Base-by-base conservation (phyloP, 2,329 filamentous ascomycete species). In the Alternaria longipes region DNA sequence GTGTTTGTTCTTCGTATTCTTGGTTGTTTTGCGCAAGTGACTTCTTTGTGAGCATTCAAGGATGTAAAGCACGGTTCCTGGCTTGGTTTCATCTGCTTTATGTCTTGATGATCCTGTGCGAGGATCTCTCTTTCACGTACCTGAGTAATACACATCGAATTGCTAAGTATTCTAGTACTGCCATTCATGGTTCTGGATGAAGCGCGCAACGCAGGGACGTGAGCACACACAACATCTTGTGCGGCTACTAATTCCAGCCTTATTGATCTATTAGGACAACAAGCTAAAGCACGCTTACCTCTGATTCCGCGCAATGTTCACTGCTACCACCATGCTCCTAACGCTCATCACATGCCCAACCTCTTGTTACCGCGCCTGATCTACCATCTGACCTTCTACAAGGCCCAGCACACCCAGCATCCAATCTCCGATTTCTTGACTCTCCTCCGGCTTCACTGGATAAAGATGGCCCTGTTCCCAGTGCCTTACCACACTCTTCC, bases 391-490 rank as follows among this genome's bases (percentile, higher is more conserved):
- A 28, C 14, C 51, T 11, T 22, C 18, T 42, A 16, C 56, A 14
- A 59, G 63, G 12, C 56, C 56, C 22, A 58, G 30, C 6, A 54
- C 36, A 22, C 52, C 56, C n/a, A 70, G 18, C 34, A 73, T 60
- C 73, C 74, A 78, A 14, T 73, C 62, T 45, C 40, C 64, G 18
- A 78, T 67, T 51, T 54, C 62, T 63, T 78, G 64, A 14, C 55
- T 77, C 52, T 79, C 74, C 54, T 77, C 77, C 1, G 64, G 42
- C 34, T 54, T 52, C 20, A 70, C 65, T 1, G 78, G 78, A 63
- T 80, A 75, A 66, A 76, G 68, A 73, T 80, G 78, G 1, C 76
- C 76, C 62, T 76, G 78, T 5, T 74, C 68, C 62, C 71, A 75
- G 45, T 65, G 64, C 54, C 67, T 54, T 0, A 74, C 63, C 36